A percentile compares a stretch with the other conserved stretches of the same genome.
These are phyloP conservation scores for Chlamydomonas incerta DNA, from an alignment of 139 green algal species.

Conservation along the genomic window DNA sequence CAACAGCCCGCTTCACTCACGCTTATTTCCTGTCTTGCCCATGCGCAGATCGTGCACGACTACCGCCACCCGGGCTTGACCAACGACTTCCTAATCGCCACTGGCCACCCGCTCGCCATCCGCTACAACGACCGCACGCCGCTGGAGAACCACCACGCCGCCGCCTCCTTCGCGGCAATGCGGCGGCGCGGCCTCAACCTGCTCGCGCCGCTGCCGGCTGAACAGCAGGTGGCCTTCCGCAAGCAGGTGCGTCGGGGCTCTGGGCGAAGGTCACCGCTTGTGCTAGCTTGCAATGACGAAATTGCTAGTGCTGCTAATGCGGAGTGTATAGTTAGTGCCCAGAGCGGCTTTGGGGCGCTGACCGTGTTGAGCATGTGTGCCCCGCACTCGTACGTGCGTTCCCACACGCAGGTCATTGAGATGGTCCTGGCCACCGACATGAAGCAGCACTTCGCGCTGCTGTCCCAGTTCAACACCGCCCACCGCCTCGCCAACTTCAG, in stretches of 20 bases:
- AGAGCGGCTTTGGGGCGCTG: too few species aligned
- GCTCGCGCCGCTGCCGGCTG: background rate
- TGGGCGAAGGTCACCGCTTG: too few species aligned
- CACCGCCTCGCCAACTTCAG: background rate
- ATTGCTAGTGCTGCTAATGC: too few species aligned
- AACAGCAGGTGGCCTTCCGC: background rate
- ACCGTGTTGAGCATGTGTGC: too few species aligned
- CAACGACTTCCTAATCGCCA: conserved; percentile 64
- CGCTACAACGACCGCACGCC: conserved; percentile 68
- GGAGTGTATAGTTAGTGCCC: too few species aligned
- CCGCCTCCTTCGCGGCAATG: conserved; percentile 45
- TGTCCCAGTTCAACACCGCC: conserved; percentile 21
- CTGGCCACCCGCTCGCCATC: conserved; percentile 52
- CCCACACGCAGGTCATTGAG: conserved; percentile 4
- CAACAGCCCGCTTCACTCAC: too few species aligned
- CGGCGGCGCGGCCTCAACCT: conserved; percentile 19
- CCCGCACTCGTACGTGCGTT: too few species aligned
- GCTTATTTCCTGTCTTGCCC: too few species aligned
- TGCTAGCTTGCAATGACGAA: too few species aligned
- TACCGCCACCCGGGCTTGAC: conserved; percentile 58
- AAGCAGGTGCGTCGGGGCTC: conserved; percentile 14
- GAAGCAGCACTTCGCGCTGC: conserved; percentile 23
- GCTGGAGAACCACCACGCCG: conserved; percentile 61
- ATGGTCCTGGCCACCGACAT: conserved; percentile 24
- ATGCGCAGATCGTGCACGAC: conserved; percentile 51